Conservation (phyloP, 768 basidiomycete genomes). For the Pholiota molesta region DNA sequence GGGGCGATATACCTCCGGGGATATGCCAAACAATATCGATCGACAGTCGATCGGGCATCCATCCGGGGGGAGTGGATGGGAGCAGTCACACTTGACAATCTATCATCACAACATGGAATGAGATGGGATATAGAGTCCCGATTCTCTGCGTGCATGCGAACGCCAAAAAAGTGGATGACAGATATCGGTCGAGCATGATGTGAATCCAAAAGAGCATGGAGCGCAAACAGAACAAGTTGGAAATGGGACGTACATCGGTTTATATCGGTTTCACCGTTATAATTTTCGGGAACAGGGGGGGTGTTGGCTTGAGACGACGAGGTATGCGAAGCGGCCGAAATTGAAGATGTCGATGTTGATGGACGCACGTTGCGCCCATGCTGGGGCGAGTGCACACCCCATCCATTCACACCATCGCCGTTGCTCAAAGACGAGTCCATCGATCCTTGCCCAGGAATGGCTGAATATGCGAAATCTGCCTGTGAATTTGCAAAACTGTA, state of each 20-base stretch:
- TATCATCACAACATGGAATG: conserved; percentile 6
- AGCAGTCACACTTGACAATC: conserved; percentile 6
- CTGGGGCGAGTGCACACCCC: conserved; percentile 35
- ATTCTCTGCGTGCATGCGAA: neutral
- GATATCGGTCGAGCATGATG: conserved; percentile 1
- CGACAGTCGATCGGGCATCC: conserved; percentile 11
- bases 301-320: conserved; percentile 84
- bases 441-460: conserved; percentile 40
- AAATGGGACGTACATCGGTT: conserved; percentile 72
- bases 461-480: conserved; percentile 82
- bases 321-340: conserved; percentile 75
- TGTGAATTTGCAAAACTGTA: conserved; percentile 68
- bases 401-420: conserved; percentile 39
- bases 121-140: conserved; percentile 1
- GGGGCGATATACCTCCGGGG: conserved; percentile 9
- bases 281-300: conserved; percentile 71
- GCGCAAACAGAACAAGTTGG: conserved; percentile 14
- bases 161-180: neutral
- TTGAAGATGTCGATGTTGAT: conserved; percentile 76
- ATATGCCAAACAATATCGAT: conserved; percentile 3
- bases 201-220: neutral
- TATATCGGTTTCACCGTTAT: conserved; percentile 72
- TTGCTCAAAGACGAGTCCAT: conserved; percentile 3
- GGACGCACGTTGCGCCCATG: conserved; percentile 48
- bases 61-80: conserved; percentile 4